Conservation (phyloP, 208 protist species). For the Porcisia deanei region DNA sequence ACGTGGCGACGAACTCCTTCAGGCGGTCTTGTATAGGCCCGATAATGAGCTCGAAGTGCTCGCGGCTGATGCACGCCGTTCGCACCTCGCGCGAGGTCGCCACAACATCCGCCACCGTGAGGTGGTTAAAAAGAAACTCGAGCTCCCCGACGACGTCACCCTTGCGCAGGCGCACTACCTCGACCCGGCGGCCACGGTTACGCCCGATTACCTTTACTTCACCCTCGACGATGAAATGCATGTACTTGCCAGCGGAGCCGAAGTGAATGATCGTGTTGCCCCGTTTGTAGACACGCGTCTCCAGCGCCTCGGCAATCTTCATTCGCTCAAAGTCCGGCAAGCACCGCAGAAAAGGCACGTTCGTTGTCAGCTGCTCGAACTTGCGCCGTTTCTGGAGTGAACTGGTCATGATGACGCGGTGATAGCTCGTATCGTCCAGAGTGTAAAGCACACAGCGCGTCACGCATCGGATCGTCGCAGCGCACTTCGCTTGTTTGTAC, state of each 20-base stretch:
- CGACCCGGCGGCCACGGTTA: constrained; percentile 53
- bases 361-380: constrained; percentile 68
- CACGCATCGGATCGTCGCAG: constrained; percentile 79
- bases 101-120: constrained; percentile 85
- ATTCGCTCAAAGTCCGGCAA: constrained; percentile 87
- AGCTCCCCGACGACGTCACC: constrained; percentile 89
- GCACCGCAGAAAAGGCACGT: constrained; percentile 69
- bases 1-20: constrained; percentile 78
- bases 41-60: constrained; percentile 88
- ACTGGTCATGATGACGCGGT: constrained; percentile 70
- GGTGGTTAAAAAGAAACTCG: constrained; percentile 89
- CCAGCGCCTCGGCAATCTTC: constrained; percentile 86
- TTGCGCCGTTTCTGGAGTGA: constrained; percentile 67
- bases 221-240: constrained; percentile 85
- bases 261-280: constrained; percentile 81
- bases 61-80: constrained; percentile 77
- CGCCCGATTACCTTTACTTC: constrained; percentile 79
- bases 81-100: constrained; percentile 49
- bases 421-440: constrained; percentile 83
- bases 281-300: constrained; percentile 53
- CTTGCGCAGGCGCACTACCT: constrained; percentile 63
- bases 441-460: constrained; percentile 80
- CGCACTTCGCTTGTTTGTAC: constrained; percentile 81
- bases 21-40: constrained; percentile 82
- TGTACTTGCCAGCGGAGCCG: constrained; percentile 52